These are phyloP conservation scores for Trametes sanguinea DNA, from an alignment of 768 basidiomycete genomes.

Conservation along the genomic window DNA sequence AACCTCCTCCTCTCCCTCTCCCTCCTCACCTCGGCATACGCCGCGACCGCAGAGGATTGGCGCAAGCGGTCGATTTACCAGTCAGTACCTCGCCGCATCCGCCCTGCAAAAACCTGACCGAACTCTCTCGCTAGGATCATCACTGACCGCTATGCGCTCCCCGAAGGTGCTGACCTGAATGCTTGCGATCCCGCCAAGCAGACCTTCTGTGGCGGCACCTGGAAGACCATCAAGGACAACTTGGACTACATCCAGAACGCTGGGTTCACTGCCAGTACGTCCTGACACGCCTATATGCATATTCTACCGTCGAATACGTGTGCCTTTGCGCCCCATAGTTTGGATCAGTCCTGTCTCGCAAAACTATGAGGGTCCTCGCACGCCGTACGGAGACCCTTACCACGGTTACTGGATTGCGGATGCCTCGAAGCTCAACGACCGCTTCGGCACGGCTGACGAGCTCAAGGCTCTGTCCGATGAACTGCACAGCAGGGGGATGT, in stretches of 20 bases:
- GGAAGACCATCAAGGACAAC: slow-evolving; percentile 70
- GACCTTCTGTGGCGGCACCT: slow-evolving; percentile 88
- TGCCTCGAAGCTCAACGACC: slow-evolving; percentile 62
- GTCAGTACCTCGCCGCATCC: slow-evolving; percentile 37
- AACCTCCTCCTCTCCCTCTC: slow-evolving; percentile 32
- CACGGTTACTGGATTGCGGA: slow-evolving; percentile 87
- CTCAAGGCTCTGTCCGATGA: slow-evolving; percentile 66
- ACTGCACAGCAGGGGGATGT: slow-evolving; percentile 75
- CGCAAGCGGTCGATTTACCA: slow-evolving; percentile 80
- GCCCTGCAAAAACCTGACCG: not conserved
- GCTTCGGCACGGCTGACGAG: slow-evolving; percentile 74
- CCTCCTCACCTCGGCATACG: slow-evolving; percentile 38
- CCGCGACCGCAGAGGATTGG: slow-evolving; percentile 76
- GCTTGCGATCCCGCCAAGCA: slow-evolving; percentile 60
- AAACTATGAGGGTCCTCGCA: slow-evolving; percentile 71
- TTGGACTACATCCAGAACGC: slow-evolving; percentile 85
- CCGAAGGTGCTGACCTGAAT: slow-evolving; percentile 50
- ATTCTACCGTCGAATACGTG: slow-evolving; percentile 1
- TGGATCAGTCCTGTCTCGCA: slow-evolving; percentile 85
- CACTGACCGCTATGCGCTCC: slow-evolving; percentile 76
- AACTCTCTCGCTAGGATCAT: slow-evolving; percentile 48
- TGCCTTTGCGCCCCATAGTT: slow-evolving; percentile 40
- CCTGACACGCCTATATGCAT: not conserved
- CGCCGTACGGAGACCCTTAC: slow-evolving; percentile 80
- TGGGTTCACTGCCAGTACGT: slow-evolving; percentile 75